These are phyloP conservation scores for Jatropha multifida DNA, from an alignment of 441 rosid genomes.

Conservation along the genomic window DNA sequence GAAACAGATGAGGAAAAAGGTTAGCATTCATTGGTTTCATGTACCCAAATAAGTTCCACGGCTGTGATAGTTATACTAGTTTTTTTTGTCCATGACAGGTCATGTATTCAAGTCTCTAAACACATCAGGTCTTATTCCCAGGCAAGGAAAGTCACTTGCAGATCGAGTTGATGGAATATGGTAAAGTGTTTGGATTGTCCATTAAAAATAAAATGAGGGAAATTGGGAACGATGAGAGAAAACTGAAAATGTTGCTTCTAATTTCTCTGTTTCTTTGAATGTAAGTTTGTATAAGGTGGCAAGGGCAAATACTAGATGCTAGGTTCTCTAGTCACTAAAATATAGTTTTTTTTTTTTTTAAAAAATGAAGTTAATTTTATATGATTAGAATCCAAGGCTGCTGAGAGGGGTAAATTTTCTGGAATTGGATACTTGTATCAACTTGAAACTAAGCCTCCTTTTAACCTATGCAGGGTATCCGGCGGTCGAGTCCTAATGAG, in stretches of 20 bases:
- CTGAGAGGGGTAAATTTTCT: not conserved
- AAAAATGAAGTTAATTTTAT: not conserved
- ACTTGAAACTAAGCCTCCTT: constrained; percentile 21
- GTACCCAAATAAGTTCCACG: not conserved
- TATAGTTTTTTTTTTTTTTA: not conserved
- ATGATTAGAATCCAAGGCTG: not conserved
- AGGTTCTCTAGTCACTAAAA: not conserved
- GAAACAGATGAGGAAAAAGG: constrained; percentile 91
- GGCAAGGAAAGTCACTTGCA: constrained; percentile 83
- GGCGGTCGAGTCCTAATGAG: constrained; percentile 76
- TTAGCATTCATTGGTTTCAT: constrained; percentile 25
- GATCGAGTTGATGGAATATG: constrained; percentile 91
- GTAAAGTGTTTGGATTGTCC: constrained; percentile 36
- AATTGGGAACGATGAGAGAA: not conserved
- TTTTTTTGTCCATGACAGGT: constrained; percentile 44
- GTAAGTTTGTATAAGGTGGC: not conserved
- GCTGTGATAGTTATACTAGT: not conserved
- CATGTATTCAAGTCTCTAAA: constrained; percentile 85
- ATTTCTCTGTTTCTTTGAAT: too few relatives aligned
- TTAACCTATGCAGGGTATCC: constrained; percentile 59
- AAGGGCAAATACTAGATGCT: not conserved
- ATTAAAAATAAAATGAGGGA: not conserved
- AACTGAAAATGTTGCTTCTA: not conserved
- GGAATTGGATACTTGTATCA: not conserved
- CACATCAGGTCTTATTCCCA: constrained; percentile 82